Evolutionary conservation across 140 eudicot genomes (phyloP).

Genomic region (Flaveria floridana): DNA sequence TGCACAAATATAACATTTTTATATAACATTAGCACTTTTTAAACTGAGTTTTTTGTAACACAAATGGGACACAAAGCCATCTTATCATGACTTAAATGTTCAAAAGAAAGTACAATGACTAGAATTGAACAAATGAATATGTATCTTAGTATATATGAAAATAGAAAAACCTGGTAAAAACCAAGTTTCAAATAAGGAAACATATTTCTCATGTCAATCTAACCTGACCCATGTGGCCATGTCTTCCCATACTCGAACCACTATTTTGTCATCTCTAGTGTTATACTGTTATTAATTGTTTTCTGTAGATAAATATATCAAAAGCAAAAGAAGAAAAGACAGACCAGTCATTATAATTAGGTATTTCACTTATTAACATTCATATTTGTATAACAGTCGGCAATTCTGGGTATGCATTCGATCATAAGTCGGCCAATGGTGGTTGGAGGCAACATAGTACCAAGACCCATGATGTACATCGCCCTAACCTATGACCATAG

Average conservation of each 20-base stretch:
- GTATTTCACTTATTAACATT: conserved; percentile 1
- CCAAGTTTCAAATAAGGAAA: not conserved
- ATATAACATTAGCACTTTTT: not conserved
- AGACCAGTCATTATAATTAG: not conserved
- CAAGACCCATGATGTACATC: conserved; percentile 97
- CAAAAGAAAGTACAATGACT: not conserved
- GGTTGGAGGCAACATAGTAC: conserved; percentile 75
- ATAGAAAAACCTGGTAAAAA: not conserved
- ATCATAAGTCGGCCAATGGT: conserved; percentile 95
- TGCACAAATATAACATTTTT: not conserved
- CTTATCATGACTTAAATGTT: not conserved
- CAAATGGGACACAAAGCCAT: not conserved
- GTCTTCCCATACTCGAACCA: not conserved
- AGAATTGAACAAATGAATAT: not conserved
- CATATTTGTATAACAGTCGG: conserved; percentile 52
- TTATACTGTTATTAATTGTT: not conserved
- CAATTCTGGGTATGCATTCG: conserved; percentile 88
- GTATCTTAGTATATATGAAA: not conserved
- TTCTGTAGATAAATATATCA: not conserved
- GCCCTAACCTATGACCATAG: conserved; percentile 96
- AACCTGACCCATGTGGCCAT: not conserved
- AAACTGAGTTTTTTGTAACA: not conserved
- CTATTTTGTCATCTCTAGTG: not conserved
- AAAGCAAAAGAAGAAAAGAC: too few species aligned
- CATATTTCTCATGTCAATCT: not conserved